Conservation (phyloP, 179 eudicot species). For the Silene noctiflora region DNA sequence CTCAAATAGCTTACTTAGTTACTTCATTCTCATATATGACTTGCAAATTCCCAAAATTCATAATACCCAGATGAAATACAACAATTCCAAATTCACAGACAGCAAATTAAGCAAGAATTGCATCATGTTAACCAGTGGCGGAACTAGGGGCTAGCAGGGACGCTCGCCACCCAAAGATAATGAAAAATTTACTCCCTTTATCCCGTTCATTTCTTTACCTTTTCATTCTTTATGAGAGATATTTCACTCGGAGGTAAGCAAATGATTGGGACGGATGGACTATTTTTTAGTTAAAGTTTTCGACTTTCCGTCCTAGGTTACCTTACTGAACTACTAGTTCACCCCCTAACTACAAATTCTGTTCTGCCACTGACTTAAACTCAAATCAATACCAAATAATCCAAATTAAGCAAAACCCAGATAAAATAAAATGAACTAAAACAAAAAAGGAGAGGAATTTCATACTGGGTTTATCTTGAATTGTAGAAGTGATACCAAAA, state of each 20-base stretch:
- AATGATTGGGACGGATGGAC: too few species aligned
- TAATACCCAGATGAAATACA: background rate
- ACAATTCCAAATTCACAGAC: background rate
- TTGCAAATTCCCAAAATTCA: background rate
- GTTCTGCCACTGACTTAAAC: background rate
- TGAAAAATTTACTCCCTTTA: too few species aligned
- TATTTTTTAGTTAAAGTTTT: too few species aligned
- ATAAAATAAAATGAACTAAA: background rate
- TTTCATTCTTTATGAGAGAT: too few species aligned
- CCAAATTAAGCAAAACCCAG: background rate
- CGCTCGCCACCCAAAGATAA: background rate
- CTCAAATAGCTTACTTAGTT: background rate
- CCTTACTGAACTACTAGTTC: too few species aligned
- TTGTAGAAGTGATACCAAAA: constrained; percentile 40
- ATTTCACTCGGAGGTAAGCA: too few species aligned
- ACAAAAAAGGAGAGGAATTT: background rate
- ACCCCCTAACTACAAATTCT: too few species aligned
- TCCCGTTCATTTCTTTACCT: too few species aligned
- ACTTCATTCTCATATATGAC: background rate
- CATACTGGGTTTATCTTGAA: constrained; percentile 62
- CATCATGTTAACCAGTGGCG: background rate
- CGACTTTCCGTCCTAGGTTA: too few species aligned
- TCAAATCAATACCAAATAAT: background rate
- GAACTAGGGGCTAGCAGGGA: too few species aligned
- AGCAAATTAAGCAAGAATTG: background rate